phyloP scores from a whole-genome alignment of 2,329 filamentous ascomycete genomes.

The Verticillium nubilum region DNA sequence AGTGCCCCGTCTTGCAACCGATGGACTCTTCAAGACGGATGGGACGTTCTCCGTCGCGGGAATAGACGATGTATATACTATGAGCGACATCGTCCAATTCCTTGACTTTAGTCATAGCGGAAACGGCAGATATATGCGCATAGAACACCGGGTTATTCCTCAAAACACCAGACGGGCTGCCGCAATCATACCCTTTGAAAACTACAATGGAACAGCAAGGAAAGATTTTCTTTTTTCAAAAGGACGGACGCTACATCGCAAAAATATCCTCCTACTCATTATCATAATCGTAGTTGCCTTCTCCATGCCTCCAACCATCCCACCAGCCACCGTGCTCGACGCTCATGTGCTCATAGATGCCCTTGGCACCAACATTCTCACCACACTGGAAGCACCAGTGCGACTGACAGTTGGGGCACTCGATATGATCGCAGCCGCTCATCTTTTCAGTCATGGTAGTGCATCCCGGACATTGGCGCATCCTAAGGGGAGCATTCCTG shows the following conservation, averaged over 20 bases:
- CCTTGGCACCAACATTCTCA: conserved; percentile 10
- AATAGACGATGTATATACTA: conserved; percentile 78
- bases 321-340: conserved; percentile 22
- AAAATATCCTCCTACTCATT: not conserved
- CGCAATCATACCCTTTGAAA: too few relatives aligned
- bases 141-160: conserved; percentile 98
- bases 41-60: conserved; percentile 73
- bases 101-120: conserved; percentile 89
- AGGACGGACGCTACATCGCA: too few relatives aligned
- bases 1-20: conserved; percentile 65
- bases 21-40: conserved; percentile 81
- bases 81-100: conserved; percentile 92
- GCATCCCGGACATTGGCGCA: conserved; percentile 30
- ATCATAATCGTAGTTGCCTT: not conserved
- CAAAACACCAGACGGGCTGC: conserved; percentile 84
- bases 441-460: conserved; percentile 28
- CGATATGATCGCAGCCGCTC: conserved; percentile 33
- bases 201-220: too few relatives aligned
- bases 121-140: conserved; percentile 68
- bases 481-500: conserved; percentile 1
- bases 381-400: conserved; percentile 38
- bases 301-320: not conserved
- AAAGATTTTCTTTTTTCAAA: too few relatives aligned
- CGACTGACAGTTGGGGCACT: conserved; percentile 18
- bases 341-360: conserved; percentile 32